phyloP scores from a whole-genome alignment of 768 basidiomycete species.

The Kwoniella europaea region DNA sequence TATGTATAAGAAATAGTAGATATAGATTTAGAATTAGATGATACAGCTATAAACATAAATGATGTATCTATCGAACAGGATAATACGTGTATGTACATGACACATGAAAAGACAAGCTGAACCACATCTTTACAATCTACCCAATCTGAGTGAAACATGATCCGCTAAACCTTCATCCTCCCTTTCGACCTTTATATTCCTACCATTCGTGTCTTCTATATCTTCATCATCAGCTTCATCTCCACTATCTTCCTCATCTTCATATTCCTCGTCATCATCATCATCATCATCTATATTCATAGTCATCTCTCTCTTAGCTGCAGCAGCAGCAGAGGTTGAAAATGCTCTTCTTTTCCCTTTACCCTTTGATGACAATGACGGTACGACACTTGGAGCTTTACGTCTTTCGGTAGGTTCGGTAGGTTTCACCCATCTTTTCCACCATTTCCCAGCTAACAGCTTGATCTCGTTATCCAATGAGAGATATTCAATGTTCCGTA shows the following conservation, averaged over 20 bases:
- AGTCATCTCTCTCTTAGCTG: constrained; percentile 1
- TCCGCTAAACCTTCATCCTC: constrained; percentile 17
- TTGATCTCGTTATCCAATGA: constrained; percentile 77
- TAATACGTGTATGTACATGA: background rate
- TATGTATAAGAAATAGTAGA: background rate
- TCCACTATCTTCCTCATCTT: background rate
- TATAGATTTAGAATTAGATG: background rate
- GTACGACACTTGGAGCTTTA: background rate
- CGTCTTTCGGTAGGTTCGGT: constrained; percentile 9
- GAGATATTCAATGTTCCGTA: constrained; percentile 87
- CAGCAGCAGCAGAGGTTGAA: constrained; percentile 4
- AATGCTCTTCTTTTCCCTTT: constrained; percentile 2
- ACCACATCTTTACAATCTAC: background rate
- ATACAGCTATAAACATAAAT: background rate
- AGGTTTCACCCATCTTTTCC: constrained; percentile 64
- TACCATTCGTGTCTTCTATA: constrained; percentile 14
- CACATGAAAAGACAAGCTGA: too few relatives aligned
- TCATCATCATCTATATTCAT: constrained; percentile 6
- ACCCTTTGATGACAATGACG: constrained; percentile 1
- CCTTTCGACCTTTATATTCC: constrained; percentile 1
- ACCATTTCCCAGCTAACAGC: constrained; percentile 76
- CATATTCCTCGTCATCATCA: constrained; percentile 12
- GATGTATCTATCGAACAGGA: background rate
- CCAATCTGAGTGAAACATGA: constrained; percentile 15
- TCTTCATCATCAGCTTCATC: constrained; percentile 10